Conservation (phyloP, 208 protist genomes). For the Trypanosoma boissoni region DNA sequence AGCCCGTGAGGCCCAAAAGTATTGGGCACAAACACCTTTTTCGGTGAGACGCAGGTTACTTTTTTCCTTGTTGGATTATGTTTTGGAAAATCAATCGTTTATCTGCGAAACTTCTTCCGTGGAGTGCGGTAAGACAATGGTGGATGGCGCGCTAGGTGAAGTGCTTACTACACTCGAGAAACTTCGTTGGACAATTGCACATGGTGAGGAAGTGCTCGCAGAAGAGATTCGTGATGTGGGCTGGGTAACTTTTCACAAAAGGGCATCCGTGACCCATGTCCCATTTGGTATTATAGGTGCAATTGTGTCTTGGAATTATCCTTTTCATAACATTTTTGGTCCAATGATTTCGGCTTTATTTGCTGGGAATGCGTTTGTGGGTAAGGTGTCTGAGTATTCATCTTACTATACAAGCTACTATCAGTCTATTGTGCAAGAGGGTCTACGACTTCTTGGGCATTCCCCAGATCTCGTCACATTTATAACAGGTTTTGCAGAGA, state of each 20-base stretch:
- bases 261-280: slow-evolving; percentile 76
- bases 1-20: slow-evolving; percentile 73
- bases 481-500: slow-evolving; percentile 92
- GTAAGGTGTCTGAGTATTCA: slow-evolving; percentile 94
- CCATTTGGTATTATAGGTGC: slow-evolving; percentile 91
- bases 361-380: slow-evolving; percentile 92
- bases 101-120: slow-evolving; percentile 88
- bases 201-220: slow-evolving; percentile 76
- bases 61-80: slow-evolving; percentile 86
- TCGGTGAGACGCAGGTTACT: slow-evolving; percentile 79
- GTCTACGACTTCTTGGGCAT: slow-evolving; percentile 83
- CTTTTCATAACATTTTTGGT: slow-evolving; percentile 94
- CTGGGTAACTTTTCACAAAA: slow-evolving; percentile 89
- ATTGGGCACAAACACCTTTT: slow-evolving; percentile 85
- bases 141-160: slow-evolving; percentile 90
- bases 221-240: slow-evolving; percentile 84
- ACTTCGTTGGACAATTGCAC: slow-evolving; percentile 81
- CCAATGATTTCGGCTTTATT: slow-evolving; percentile 94
- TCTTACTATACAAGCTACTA: slow-evolving; percentile 92
- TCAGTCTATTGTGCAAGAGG: slow-evolving; percentile 87
- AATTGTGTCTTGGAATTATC: slow-evolving; percentile 96
- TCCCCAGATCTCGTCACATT: slow-evolving; percentile 90
- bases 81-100: slow-evolving; percentile 70
- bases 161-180: slow-evolving; percentile 92
- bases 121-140: slow-evolving; percentile 91